Conservation (phyloP, 1,284 basidiomycete species). For the Leccinum fuscescens region DNA sequence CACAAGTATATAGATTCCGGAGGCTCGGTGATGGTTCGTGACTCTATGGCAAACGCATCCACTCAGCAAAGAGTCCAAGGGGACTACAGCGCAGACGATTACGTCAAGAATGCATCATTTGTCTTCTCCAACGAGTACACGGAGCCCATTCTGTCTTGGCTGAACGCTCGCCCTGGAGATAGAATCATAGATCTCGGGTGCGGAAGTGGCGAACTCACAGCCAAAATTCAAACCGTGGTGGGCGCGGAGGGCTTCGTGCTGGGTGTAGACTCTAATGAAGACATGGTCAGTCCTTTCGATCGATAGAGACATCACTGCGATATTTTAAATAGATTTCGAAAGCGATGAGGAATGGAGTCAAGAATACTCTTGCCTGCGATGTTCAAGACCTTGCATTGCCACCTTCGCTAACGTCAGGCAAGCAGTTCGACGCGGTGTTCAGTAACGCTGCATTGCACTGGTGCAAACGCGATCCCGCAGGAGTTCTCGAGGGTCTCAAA, state of each 20-base stretch:
- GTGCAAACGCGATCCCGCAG: conserved; percentile 73
- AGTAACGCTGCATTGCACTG: conserved; percentile 81
- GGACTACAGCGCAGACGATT: conserved; percentile 52
- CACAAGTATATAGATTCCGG: conserved; percentile 6
- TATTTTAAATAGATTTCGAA: conserved; percentile 49
- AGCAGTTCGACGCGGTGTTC: conserved; percentile 64
- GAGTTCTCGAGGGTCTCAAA: conserved; percentile 60
- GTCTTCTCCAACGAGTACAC: conserved; percentile 73
- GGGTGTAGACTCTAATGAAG: conserved; percentile 68
- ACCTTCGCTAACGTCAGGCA: conserved; percentile 17
- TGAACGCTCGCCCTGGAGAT: conserved; percentile 63
- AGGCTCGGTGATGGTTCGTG: not conserved
- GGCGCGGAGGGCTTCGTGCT: conserved; percentile 54
- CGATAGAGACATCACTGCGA: not conserved
- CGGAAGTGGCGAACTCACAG: conserved; percentile 76
- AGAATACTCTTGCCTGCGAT: conserved; percentile 49
- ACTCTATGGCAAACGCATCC: conserved; percentile 11
- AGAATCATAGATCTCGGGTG: conserved; percentile 79
- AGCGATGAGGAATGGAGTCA: conserved; percentile 50
- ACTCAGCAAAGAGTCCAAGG: not conserved
- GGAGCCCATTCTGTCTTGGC: conserved; percentile 58
- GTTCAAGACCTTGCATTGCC: conserved; percentile 47
- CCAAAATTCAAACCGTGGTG: conserved; percentile 54
- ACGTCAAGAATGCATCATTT: conserved; percentile 62
- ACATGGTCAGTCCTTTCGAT: conserved; percentile 56